These are phyloP conservation scores for Cladosporium cucumerinum DNA, from an alignment of 2,329 filamentous ascomycete genomes.

Conservation along the genomic window DNA sequence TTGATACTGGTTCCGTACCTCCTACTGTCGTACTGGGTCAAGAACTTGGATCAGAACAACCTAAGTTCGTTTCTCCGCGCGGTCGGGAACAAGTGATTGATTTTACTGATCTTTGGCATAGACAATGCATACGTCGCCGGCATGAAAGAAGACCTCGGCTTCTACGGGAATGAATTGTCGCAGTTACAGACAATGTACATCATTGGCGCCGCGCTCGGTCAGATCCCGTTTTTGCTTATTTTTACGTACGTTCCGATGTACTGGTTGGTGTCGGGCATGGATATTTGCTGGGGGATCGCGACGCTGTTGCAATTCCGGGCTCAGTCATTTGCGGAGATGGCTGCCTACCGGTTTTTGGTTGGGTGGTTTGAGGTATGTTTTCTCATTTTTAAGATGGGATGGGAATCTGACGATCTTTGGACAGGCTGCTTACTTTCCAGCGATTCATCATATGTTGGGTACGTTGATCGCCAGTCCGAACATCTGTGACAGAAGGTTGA, in stretches of 20 bases:
- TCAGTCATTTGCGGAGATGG: slow-evolving; percentile 10
- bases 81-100: neutral
- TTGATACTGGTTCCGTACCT: slow-evolving; percentile 56
- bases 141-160: slow-evolving; percentile 4
- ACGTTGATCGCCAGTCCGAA: neutral
- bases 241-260: slow-evolving; percentile 18
- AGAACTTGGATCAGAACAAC: slow-evolving; percentile 56
- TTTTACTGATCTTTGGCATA: slow-evolving; percentile 22
- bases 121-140: slow-evolving; percentile 42
- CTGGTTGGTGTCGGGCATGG: slow-evolving; percentile 13
- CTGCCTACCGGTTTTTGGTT: slow-evolving; percentile 19
- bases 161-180: slow-evolving; percentile 14
- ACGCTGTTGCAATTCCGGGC: slow-evolving; percentile 19
- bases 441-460: slow-evolving; percentile 19
- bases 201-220: slow-evolving; percentile 19
- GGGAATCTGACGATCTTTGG: neutral
- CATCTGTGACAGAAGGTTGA: neutral
- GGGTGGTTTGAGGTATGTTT: slow-evolving; percentile 19
- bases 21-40: slow-evolving; percentile 54
- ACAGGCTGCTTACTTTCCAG: slow-evolving; percentile 22
- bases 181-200: slow-evolving; percentile 19
- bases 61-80: slow-evolving; percentile 41
- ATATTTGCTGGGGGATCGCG: slow-evolving; percentile 17
- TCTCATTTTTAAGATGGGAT: neutral
- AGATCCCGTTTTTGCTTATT: slow-evolving; percentile 18